A percentile compares a stretch with the other conserved stretches of the same genome.
Conservation (phyloP, 176 grass and related monocot species). For the Urochloa ruziziensis region DNA sequence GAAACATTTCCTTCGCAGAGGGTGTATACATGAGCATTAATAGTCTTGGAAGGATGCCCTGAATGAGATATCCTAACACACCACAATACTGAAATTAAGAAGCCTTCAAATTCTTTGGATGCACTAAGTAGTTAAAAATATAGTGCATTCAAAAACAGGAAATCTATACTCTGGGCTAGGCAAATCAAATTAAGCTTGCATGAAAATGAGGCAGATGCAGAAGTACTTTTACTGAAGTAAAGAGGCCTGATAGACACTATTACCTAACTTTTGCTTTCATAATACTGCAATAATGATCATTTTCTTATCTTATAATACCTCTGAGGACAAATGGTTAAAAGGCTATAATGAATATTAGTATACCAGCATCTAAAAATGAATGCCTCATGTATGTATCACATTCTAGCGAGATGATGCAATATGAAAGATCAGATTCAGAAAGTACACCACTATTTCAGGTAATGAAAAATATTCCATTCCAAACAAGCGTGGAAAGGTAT, state of each 20-base stretch:
- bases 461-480: not conserved
- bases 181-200: not conserved
- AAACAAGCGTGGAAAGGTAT: not conserved
- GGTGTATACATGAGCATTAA: not conserved
- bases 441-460: not conserved
- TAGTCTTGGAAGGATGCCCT: not conserved
- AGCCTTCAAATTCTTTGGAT: not conserved
- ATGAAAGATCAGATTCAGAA: not conserved
- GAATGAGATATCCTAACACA: not conserved
- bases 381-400: not conserved
- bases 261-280: not conserved
- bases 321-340: not conserved
- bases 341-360: not conserved
- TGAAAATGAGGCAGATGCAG: not conserved
- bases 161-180: not conserved
- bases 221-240: not conserved
- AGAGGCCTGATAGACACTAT: not conserved
- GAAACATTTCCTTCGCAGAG: not conserved
- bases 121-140: not conserved
- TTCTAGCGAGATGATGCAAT: not conserved
- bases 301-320: not conserved
- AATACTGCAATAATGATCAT: not conserved
- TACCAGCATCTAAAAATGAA: not conserved
- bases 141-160: not conserved
- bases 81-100: not conserved